phyloP scores from a whole-genome alignment of 2,329 filamentous ascomycete species.

The Arthroderma sp. region DNA sequence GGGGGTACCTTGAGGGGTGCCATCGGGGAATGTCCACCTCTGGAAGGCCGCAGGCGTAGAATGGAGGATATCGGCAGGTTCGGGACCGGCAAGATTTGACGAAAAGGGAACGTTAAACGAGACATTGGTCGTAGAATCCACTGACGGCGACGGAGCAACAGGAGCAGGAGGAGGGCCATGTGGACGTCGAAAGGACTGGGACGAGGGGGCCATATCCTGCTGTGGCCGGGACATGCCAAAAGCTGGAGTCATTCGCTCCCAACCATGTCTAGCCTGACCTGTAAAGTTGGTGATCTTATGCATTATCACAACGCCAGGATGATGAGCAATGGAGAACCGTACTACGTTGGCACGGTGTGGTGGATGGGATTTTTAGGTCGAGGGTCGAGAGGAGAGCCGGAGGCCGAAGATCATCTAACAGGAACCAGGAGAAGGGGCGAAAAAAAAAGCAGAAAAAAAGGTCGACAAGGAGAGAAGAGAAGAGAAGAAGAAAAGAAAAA shows the following conservation, averaged over 20 bases:
- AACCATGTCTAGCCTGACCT: conserved; percentile 52
- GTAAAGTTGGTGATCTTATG: conserved; percentile 58
- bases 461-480: too few species aligned
- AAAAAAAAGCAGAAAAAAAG: too few species aligned
- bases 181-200: conserved; percentile 44
- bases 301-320: conserved; percentile 31
- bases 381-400: not conserved
- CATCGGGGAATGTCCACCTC: conserved; percentile 86
- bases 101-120: conserved; percentile 97
- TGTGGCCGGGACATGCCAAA: conserved; percentile 50
- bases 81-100: conserved; percentile 79
- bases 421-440: not conserved
- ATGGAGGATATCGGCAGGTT: conserved; percentile 88
- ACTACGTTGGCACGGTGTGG: not conserved
- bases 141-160: conserved; percentile 47
- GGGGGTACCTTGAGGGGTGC: conserved; percentile 68
- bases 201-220: conserved; percentile 40
- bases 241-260: conserved; percentile 53
- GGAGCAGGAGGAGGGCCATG: conserved; percentile 49
- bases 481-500: conserved; percentile 5
- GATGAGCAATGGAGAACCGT: conserved; percentile 10
- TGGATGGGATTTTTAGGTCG: conserved; percentile 2
- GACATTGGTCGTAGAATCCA: conserved; percentile 67
- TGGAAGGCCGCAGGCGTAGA: conserved; percentile 76
- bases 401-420: not conserved